Evolutionary conservation across 805 yeast species (phyloP).

Genomic region (Kodamaea kaohsiungensis): DNA sequence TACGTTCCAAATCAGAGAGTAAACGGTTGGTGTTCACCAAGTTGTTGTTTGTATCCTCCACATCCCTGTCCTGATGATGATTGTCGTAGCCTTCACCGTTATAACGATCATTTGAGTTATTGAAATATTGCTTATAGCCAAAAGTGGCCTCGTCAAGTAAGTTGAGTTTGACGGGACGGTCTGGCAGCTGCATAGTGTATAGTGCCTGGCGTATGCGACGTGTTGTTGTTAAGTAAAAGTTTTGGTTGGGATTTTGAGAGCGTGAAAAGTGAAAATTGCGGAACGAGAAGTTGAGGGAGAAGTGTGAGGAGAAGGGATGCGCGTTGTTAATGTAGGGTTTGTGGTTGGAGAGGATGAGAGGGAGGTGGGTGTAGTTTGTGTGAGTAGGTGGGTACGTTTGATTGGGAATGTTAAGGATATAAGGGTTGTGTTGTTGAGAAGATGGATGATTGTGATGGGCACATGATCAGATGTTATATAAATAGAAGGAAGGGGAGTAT

Average conservation of each 20-base stretch:
- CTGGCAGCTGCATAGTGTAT: neutral
- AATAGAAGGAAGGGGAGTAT: too few relatives aligned
- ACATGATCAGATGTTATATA: too few relatives aligned
- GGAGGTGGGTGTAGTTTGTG: too few relatives aligned
- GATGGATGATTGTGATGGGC: too few relatives aligned
- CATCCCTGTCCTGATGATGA: neutral
- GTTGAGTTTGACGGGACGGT: conserved; percentile 8
- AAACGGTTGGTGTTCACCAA: conserved; percentile 23
- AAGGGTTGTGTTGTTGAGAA: too few relatives aligned
- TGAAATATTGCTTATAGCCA: conserved; percentile 7
- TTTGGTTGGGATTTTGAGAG: neutral
- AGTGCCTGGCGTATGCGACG: conserved; percentile 3
- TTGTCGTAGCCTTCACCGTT: neutral
- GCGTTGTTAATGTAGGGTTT: neutral
- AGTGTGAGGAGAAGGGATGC: neutral
- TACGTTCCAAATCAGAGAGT: conserved; percentile 35
- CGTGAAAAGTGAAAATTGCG: neutral
- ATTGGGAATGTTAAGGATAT: too few relatives aligned
- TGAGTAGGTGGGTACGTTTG: too few relatives aligned
- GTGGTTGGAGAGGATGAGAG: too few relatives aligned
- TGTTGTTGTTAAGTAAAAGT: conserved; percentile 1
- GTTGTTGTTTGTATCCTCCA: neutral
- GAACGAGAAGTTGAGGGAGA: neutral
- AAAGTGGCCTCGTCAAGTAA: conserved; percentile 7
- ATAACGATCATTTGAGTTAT: neutral